Conservation (phyloP, 176 grass and related monocot genomes). For the Oryza rufipogon region DNA sequence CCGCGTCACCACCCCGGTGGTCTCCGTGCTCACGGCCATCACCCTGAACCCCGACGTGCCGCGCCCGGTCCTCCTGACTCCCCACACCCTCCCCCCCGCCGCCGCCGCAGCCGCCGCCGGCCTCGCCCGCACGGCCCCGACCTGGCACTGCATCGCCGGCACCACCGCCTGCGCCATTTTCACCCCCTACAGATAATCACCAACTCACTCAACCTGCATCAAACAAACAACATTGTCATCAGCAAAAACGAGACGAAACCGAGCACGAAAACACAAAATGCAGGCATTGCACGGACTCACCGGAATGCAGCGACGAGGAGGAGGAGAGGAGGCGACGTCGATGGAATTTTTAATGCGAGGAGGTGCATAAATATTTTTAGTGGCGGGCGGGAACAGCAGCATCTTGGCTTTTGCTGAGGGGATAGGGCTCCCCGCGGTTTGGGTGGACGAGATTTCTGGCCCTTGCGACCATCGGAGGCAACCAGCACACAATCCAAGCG, state of each 20-base stretch:
- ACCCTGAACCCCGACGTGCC: conserved; percentile 74
- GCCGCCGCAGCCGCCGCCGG: conserved; percentile 27
- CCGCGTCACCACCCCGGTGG: conserved; percentile 66
- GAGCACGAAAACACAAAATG: background rate
- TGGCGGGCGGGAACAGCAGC: conserved; percentile 24
- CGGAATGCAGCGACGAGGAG: background rate
- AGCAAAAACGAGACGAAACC: background rate
- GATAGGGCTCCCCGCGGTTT: conserved; percentile 65
- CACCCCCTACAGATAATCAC: background rate
- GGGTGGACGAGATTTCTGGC: conserved; percentile 73
- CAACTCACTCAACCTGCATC: background rate
- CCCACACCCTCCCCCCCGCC: conserved; percentile 62
- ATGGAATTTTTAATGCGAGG: background rate
- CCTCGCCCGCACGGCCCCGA: conserved; percentile 46
- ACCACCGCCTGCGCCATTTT: conserved; percentile 87
- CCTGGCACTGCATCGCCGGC: conserved; percentile 78
- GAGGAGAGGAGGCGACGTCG: background rate
- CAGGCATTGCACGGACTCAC: conserved; percentile 27
- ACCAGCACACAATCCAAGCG: background rate
- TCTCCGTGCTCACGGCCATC: conserved; percentile 60
- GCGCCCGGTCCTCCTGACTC: conserved; percentile 52
- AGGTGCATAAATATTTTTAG: conserved; percentile 46
- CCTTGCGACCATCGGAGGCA: conserved; percentile 19
- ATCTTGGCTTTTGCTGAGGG: conserved; percentile 56
- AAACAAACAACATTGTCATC: background rate